Percentiles rank a stretch among this genome's conserved stretches.
These are phyloP conservation scores for Bryum argenteum DNA, from an alignment of 225 moss, liverwort and hornwort genomes.

Conservation along the genomic window DNA sequence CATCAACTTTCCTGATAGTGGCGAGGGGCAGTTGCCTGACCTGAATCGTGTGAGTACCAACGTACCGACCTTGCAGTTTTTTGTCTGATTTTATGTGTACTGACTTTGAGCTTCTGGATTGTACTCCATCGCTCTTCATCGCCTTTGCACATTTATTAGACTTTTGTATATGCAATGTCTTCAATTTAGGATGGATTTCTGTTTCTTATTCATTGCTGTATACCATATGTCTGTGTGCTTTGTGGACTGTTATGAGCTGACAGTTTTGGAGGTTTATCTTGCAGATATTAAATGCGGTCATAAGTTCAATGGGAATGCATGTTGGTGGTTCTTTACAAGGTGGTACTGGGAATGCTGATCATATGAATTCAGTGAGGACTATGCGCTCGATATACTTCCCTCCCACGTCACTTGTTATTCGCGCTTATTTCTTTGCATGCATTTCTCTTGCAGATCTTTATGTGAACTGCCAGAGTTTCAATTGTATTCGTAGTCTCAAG, in stretches of 20 bases:
- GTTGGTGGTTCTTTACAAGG: slow-evolving; percentile 59
- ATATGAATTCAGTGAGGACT: slow-evolving; percentile 64
- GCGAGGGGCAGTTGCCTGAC: slow-evolving; percentile 68
- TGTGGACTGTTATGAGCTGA: slow-evolving; percentile 2
- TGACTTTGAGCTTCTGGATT: not conserved
- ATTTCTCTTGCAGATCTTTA: not conserved
- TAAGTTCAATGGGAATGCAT: slow-evolving; percentile 83
- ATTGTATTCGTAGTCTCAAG: slow-evolving; percentile 3
- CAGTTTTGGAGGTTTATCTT: slow-evolving; percentile 13
- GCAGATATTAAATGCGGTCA: slow-evolving; percentile 92
- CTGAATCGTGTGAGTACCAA: slow-evolving; percentile 65
- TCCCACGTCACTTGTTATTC: slow-evolving; percentile 2
- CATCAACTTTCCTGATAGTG: slow-evolving; percentile 87
- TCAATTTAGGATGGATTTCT: not conserved
- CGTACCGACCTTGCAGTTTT: not conserved
- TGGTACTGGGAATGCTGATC: slow-evolving; percentile 55
- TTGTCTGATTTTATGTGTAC: not conserved
- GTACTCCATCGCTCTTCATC: not conserved
- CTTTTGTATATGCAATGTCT: not conserved
- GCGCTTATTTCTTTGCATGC: slow-evolving; percentile 10
- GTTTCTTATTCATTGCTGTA: not conserved
- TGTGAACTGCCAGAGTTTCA: not conserved
- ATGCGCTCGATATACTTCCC: slow-evolving; percentile 12
- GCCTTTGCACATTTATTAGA: no score
- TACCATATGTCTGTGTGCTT: not conserved